phyloP scores from a whole-genome alignment of 2,329 filamentous ascomycete genomes.

The Penicillium sp. region DNA sequence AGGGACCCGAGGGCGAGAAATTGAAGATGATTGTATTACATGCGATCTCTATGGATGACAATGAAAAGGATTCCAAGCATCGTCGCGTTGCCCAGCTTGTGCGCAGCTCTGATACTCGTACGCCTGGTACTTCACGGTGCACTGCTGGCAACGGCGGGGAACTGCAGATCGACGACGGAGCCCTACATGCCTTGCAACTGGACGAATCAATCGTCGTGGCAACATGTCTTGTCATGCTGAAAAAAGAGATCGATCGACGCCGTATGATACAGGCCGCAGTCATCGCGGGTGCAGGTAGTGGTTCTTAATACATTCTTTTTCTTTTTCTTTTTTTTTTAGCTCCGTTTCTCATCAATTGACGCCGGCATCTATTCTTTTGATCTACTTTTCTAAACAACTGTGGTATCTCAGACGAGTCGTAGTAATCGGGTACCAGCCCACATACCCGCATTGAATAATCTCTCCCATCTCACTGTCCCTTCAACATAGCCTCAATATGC shows the following conservation, averaged over 20 bases:
- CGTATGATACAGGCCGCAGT: slow-evolving; percentile 53
- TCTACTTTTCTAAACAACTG: neutral
- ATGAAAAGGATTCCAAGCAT: slow-evolving; percentile 7
- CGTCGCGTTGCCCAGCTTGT: slow-evolving; percentile 40
- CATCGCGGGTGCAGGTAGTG: slow-evolving; percentile 29
- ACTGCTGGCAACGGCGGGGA: slow-evolving; percentile 45
- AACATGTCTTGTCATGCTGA: slow-evolving; percentile 62
- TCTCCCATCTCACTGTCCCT: slow-evolving; percentile 18
- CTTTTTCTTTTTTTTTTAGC: too few species aligned
- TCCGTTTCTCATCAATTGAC: neutral
- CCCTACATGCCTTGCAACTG: slow-evolving; percentile 26
- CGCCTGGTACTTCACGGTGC: slow-evolving; percentile 35
- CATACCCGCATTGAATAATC: neutral
- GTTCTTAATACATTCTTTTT: neutral
- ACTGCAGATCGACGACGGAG: slow-evolving; percentile 55
- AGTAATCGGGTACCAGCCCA: neutral
- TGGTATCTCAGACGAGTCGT: neutral
- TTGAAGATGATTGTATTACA: slow-evolving; percentile 29
- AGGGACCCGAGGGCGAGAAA: slow-evolving; percentile 36
- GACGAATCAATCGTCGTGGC: slow-evolving; percentile 55
- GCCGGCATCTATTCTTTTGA: neutral
- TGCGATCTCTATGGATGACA: slow-evolving; percentile 8
- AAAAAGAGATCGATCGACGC: slow-evolving; percentile 64
- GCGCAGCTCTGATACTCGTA: slow-evolving; percentile 42
- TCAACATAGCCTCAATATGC: slow-evolving; percentile 38